These are phyloP conservation scores for Aspergillus avenaceus DNA, from an alignment of 495 filamentous ascomycete genomes.

Conservation along the genomic window DNA sequence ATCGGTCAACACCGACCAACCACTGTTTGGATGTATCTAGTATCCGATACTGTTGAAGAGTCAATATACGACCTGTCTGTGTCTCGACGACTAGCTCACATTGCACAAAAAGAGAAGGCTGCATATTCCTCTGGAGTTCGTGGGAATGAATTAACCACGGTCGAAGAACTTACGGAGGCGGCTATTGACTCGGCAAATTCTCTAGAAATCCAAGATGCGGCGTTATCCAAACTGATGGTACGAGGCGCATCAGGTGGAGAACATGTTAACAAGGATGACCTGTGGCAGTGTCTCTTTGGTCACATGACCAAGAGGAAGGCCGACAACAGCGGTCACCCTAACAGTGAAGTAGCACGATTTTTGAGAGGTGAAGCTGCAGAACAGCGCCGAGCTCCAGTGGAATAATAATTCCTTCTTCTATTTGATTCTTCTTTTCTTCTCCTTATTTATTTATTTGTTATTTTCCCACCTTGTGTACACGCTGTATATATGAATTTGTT, in stretches of 20 bases:
- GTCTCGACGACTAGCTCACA: constrained; percentile 68
- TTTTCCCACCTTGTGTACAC: too few relatives aligned
- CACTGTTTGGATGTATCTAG: constrained; percentile 92
- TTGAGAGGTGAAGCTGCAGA: constrained; percentile 47
- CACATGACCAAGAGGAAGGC: constrained; percentile 24
- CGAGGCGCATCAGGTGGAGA: constrained; percentile 73
- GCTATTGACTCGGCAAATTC: constrained; percentile 78
- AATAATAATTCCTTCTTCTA: too few relatives aligned
- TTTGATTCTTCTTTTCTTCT: too few relatives aligned
- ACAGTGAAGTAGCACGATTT: constrained; percentile 40
- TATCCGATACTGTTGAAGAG: constrained; percentile 84
- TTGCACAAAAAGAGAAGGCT: constrained; percentile 46
- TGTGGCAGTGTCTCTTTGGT: constrained; percentile 89
- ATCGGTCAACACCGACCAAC: constrained; percentile 87
- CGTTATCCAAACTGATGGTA: constrained; percentile 62
- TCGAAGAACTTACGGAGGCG: constrained; percentile 45
- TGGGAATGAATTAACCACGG: constrained; percentile 20
- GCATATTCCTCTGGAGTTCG: constrained; percentile 13
- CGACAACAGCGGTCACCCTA: constrained; percentile 20
- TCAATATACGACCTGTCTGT: constrained; percentile 85
- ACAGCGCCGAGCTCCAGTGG: constrained; percentile 22
- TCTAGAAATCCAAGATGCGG: constrained; percentile 68
- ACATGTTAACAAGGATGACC: constrained; percentile 69
- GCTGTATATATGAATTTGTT: too few relatives aligned
- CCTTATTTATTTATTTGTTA: too few relatives aligned